Evolutionary conservation across 2,329 filamentous ascomycete genomes (phyloP), one percentile per base, ranked within the genome.

Genomic region (Fusarium sublunatum): DNA sequence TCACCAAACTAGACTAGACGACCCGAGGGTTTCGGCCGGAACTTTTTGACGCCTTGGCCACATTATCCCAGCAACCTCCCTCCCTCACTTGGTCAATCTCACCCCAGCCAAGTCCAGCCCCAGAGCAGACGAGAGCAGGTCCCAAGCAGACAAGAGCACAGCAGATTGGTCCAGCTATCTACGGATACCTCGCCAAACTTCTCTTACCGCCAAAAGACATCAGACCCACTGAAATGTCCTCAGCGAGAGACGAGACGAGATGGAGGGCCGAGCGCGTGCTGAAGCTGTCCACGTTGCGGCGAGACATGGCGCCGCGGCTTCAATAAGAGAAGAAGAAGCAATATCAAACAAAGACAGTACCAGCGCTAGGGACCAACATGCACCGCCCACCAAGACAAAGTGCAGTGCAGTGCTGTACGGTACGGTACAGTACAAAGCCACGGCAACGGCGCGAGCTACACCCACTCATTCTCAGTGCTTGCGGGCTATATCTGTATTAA

Each of bases 261-360:
- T 54, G 40, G 63, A 49, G 58, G 50, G 63, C 53, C 53, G 55
- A 61, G 57, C 55, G 64, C 54, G 47, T 55, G 44, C 53, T 69
- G 52, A 65, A 56, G 61, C 50, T 48, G 48, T 55, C 53, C 63
- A 61, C 64, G 63, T 67, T 67, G 53, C 54, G 48, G 58, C 57
- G 57, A 70, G 62, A 70, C 67, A 70, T 61, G 59, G 66, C 53
- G 64, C 61, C 47, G 56, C 54, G 52, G 60, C 53, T 55, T 53
- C 40, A 60, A 46, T 51, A 41, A 54, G 26, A 60, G 58, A 42
- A 36, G 44, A 31, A 61, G 55, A 62, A 70, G 61, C 58, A 70
- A 67, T 53, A 59, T 60, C 54, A 62, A 56, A 58, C 51, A 64
- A 51, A 53, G 57, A 60, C 47, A 65, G 43, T 44, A 46, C 51